Evolutionary conservation across 148 eudicot species (phyloP), one percentile per base, ranked within the genome.

Genomic region (Rhododendron ferrugineum): DNA sequence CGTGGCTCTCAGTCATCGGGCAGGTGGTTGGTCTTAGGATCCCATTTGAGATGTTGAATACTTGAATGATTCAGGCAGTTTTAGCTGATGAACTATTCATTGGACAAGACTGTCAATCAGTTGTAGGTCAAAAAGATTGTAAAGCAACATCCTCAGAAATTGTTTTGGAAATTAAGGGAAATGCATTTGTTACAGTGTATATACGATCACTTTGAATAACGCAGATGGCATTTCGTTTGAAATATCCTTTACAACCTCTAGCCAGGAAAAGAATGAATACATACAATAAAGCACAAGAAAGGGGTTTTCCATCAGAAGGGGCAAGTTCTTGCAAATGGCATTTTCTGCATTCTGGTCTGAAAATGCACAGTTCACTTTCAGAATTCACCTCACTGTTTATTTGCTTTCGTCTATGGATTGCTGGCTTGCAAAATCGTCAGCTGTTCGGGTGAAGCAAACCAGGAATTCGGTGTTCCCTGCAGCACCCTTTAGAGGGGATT

Each of bases 401-500:
- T 66, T 50, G 82, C 62, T 79, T 72, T 70, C 84, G 0, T 85
- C 34, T 30, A 70, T 37, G 36, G 32, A 6, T 58, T 56, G 64
- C 46, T 77, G 85, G 36, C 72, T 79, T 68, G 26, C 79, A 74
- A 20, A 75, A 86, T 85, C 66, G 84, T 84, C 86, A 5, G 86
- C 87, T 44, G 78, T 85, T 85, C 98, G 90, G 79, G 85, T 88
- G 85, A 94, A 95, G 89, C 92, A 86, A 84, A 93, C 98, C 83
- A 97, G 85, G 87, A 97, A 97, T 83, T 97, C 99, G 42, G 81
- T 92, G 85, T 97, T 95, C 46, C 99, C 98, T 70, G 93, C 96
- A 56, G 98, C 98, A 36, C 98, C 99, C 89, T 95, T 97, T 47
- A 97, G 37, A 10, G 99, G 99, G 80, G 99, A 95, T 86, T 94